Evolutionary conservation across 192 early-diverging fungal genomes (phyloP), one percentile per base, ranked within the genome.

Genomic region (Backusella tarrabulga): DNA sequence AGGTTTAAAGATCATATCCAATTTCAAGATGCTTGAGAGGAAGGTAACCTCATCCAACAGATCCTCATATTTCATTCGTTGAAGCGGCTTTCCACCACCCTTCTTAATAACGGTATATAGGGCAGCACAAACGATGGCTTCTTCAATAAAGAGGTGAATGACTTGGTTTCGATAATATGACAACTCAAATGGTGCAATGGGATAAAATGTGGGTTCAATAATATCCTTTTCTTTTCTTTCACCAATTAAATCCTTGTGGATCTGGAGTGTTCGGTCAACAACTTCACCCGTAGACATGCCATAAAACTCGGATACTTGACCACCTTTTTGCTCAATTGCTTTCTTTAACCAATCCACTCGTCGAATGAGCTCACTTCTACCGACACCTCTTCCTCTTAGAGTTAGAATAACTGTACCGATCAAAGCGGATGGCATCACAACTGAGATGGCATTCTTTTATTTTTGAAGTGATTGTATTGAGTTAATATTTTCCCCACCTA

Each of bases 121-220:
- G 9, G 92, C 89, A 0, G 87, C 89, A 21, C 91, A 92, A 12
- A 93, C 82, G 70, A 95, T 95, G 2, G 92, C 92, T 85, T 93
- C 85, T 76, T 84, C 84, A n/a, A 86, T 81, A 81, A 86, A 86
- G 36, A 86, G 46, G 50, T 86, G 85, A 36, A 86, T 84, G n/a
- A 94, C 92, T 78, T 95, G 92, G 71, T 96, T 96, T 35, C 94
- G 86, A 79, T 96, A 96, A 76, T 92, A 94, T 50, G 89, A 91
- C 1, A 96, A 83, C 80, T 94, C 93, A 75, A 96, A 96, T 36
- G 92, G 87, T 81, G 93, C 94, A 21, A 92, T 85, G 5, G 90
- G 93, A 77, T 93, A 95, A 82, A 93, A 96, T 6, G 93, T 91
- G 19, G 92, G 90, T 73, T 96, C 94, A 21, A 96, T 78, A n/a